Conservation (phyloP, 345 rosid genomes). For the Dipteronia dyeriana region DNA sequence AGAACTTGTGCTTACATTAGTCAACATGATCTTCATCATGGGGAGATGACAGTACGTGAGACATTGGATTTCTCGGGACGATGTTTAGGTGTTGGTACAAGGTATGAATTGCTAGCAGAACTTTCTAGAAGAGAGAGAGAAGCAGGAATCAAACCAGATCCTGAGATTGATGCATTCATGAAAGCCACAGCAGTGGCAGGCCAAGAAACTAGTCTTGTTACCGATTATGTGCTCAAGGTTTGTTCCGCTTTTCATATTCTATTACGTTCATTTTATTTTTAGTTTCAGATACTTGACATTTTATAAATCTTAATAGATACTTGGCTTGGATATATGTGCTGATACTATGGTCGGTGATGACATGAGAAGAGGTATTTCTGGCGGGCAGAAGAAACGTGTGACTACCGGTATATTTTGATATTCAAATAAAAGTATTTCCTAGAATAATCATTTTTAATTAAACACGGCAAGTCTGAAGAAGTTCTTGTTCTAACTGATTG, state of each 20-base stretch:
- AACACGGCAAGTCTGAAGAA: too few species aligned
- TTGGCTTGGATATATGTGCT: conserved; percentile 77
- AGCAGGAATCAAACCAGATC: conserved; percentile 66
- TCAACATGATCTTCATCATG: conserved; percentile 81
- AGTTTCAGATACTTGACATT: conserved; percentile 3
- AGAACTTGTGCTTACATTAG: conserved; percentile 83
- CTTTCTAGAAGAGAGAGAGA: conserved; percentile 78
- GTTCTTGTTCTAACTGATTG: not conserved
- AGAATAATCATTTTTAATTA: too few species aligned
- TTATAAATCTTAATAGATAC: conserved; percentile 41
- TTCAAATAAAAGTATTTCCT: too few species aligned
- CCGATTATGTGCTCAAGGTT: conserved; percentile 87
- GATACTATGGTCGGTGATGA: conserved; percentile 75
- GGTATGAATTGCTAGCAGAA: conserved; percentile 67
- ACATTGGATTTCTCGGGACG: conserved; percentile 80
- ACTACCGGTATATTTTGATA: conserved; percentile 57
- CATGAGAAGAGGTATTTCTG: conserved; percentile 86
- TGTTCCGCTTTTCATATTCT: not conserved
- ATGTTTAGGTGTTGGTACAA: conserved; percentile 73
- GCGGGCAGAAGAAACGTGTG: conserved; percentile 79
- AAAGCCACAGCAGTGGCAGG: conserved; percentile 63
- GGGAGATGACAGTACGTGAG: conserved; percentile 87
- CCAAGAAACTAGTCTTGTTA: conserved; percentile 67
- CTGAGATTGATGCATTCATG: conserved; percentile 85
- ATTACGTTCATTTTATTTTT: not conserved